Evolutionary conservation across 2,329 filamentous ascomycete genomes (phyloP), one percentile per base, ranked within the genome.

Genomic region (Pseudogymnoascus sp.): DNA sequence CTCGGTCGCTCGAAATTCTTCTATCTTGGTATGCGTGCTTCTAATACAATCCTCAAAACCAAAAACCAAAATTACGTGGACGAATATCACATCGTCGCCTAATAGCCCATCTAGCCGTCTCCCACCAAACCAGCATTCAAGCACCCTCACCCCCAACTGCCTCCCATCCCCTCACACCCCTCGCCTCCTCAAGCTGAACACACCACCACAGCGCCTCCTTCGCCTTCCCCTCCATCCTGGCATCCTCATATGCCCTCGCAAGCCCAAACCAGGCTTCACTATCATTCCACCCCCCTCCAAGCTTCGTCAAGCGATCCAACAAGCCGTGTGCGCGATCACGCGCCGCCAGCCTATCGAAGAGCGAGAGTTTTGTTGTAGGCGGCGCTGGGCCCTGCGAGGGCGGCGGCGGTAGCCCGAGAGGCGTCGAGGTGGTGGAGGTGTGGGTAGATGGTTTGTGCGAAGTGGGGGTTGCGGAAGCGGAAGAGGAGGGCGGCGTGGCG

Each of bases 151-250:
- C 81, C 3, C 84, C 87, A 28, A 92, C 81, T 68, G 83, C 87
- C 31, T 80, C 83, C 95, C 93, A 98, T 65, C 85, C 83, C 64
- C 95, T 85, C 60, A 96, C 83, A 0, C 89, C 91, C 68, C 85
- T 86, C 6, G 85, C 86, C 74, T 99, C 93, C 74, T 98, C 95
- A 31, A 99, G 80, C 76, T 97, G 92, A 11, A 99, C 90, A 71
- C 93, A 96, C 92, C 93, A 98, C 95, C 95, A 98, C 6, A 98
- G 81, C 54, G 93, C 92, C 70, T 95, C 90, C 78, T 93, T 96
- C 13, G 95, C 90, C 79, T 93, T 96, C 39, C 95, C 90, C 1
- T 85, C 77, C 78, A 96, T 90, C 0, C 89, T 90, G 64, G 90
- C 90, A 73, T 92, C 86, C 76, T 99, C 95, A 72, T 97, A 90